These are phyloP conservation scores for Sporothrix brasiliensis DNA, from an alignment of 2,329 filamentous ascomycete species.

Conservation along the genomic window DNA sequence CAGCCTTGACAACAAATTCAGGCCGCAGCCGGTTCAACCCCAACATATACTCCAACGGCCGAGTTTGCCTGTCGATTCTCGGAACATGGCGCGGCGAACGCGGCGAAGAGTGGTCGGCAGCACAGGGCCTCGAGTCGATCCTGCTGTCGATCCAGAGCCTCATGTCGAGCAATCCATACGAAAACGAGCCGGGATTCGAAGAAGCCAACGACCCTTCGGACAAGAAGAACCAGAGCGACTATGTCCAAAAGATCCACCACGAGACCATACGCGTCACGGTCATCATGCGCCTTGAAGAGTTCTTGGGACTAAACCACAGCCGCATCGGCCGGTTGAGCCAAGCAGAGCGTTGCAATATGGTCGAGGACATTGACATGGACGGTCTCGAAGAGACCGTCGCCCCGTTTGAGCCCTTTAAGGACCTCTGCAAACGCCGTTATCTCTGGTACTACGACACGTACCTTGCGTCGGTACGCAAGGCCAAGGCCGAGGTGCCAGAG, in stretches of 20 bases:
- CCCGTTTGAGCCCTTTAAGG: slow-evolving; percentile 83
- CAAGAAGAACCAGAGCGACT: slow-evolving; percentile 72
- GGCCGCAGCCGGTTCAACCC: slow-evolving; percentile 91
- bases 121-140: slow-evolving; percentile 92
- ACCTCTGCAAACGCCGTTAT: slow-evolving; percentile 87
- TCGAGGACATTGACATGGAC: slow-evolving; percentile 55
- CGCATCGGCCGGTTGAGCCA: not conserved
- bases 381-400: slow-evolving; percentile 54
- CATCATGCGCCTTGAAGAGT: slow-evolving; percentile 80
- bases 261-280: slow-evolving; percentile 86
- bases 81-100: slow-evolving; percentile 92
- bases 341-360: slow-evolving; percentile 37
- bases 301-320: slow-evolving; percentile 63
- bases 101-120: slow-evolving; percentile 94
- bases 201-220: slow-evolving; percentile 68
- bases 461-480: slow-evolving; percentile 68
- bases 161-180: slow-evolving; percentile 91
- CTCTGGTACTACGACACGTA: slow-evolving; percentile 96
- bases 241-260: slow-evolving; percentile 87
- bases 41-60: slow-evolving; percentile 90
- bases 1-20: slow-evolving; percentile 81
- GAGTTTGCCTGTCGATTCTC: slow-evolving; percentile 73
- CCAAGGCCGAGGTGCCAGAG: slow-evolving; percentile 64
- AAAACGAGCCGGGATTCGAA: slow-evolving; percentile 95
- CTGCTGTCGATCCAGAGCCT: slow-evolving; percentile 94